Base-by-base conservation (phyloP, 2,329 filamentous ascomycete genomes). In the Myriosclerotinia scirpicola region DNA sequence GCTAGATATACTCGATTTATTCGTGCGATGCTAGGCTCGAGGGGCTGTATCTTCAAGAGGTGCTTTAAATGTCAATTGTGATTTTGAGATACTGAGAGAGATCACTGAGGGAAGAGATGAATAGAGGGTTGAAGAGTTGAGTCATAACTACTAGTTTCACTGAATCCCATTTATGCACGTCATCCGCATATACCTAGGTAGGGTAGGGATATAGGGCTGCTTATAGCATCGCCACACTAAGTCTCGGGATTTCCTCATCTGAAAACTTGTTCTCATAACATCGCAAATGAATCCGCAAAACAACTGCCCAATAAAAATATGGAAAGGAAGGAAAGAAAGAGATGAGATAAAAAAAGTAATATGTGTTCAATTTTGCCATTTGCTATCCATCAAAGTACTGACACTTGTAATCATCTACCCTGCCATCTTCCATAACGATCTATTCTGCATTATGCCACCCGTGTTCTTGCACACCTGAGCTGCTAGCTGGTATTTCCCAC, bases 401-500 rank as follows among this genome's bases (percentile, higher is more conserved):
- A 34, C 5, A n/a, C 15, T 22, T 26, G 20, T 55, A 12, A 36
- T 12, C 7, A 20, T 38, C 8, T 38, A 20, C 22, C 11, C 48
- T 14, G 20, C 20, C 8, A 1, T 54, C 1, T 59, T n/a, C 44
- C 11, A 20, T 8, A n/a, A 14, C 20, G 8, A 17, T 6, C 8
- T 20, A 12, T 12, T 38, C 2, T 1, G 9, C 15, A 40, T 11
- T 22, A 50, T 14, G 12, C 22, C 17, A 17, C 20, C 58, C 38
- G 26, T 61, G n/a, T 12, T 50, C 14, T 5, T 61, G 58, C 8
- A 61, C 44, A 61, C 15, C 44, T 61, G 38, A 14, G 58, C 58
- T 20, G 58, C 44, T 5, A 64, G 55, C 9, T 64, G 50, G 26
- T 50, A n/a, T n/a, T 42, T 30, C 8, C 61, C 61, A 36, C 61